Base-by-base conservation (phyloP, 2,329 filamentous ascomycete genomes). In the Sporothrix luriei region DNA sequence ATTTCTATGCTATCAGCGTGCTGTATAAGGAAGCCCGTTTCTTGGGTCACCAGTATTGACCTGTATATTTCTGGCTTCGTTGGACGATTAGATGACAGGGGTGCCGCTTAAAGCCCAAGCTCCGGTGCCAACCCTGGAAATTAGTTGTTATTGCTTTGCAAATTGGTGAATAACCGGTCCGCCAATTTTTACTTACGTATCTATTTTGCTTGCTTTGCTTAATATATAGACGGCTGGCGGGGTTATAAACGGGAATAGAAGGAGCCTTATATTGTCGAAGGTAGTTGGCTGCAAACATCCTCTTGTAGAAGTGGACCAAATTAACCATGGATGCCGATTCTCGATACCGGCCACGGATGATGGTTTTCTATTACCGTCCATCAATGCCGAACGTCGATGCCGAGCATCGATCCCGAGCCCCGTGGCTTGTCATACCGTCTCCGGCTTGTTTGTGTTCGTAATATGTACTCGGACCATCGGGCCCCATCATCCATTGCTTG, bases 341-440 rank as follows among this genome's bases (percentile, higher is more conserved):
- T 51, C n/a, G 62, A 66, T 66, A 29, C 62, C 46, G 46, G 21
- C n/a, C 49, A 52, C 26, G 16, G 54, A 38, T 57, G 16, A n/a
- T 3, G 21, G 38, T 57, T 7, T 7, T 38, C 14, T 16, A n/a
- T 3, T 33, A 10, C 16, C 26, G 38, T 14, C 3, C 54, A 19
- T 57, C 16, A 29, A 57, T 57, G 54, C 54, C 54, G 54, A 57
- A 14, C 16, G 4, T 59, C 16, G 29, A 59, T 59, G 33, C 55
- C 55, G 55, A 59, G 21, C 55, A 21, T 59, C 33, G 29, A 38
- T 29, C 19, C 21, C 7, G 7, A 16, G 14, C 7, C 29, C 19
- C 19, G 55, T 13, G 33, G 43, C 43, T 16, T 19, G 43, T 48
- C 19, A 19, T 40, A 33, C 55, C 33, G 16, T 38, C 9, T n/a